These are phyloP conservation scores for Xanthoparmelia taractica DNA, from an alignment of 495 filamentous ascomycete species.

Conservation along the genomic window DNA sequence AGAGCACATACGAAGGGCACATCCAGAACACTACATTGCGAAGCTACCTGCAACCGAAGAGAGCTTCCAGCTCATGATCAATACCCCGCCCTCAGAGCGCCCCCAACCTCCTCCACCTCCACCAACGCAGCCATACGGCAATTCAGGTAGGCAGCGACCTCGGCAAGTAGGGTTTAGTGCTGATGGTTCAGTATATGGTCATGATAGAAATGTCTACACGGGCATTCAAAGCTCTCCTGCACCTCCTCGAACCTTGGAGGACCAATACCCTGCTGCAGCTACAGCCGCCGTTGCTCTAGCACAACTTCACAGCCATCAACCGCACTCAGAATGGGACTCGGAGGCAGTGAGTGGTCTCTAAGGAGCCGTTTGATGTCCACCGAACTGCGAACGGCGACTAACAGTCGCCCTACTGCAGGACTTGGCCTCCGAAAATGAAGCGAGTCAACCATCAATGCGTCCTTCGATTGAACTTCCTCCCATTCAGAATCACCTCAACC, in stretches of 20 bases:
- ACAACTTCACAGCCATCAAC: slow-evolving; percentile 75
- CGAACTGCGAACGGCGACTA: not conserved
- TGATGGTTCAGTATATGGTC: slow-evolving; percentile 36
- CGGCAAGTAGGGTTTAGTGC: slow-evolving; percentile 15
- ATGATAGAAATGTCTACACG: slow-evolving; percentile 47
- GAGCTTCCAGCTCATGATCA: slow-evolving; percentile 95
- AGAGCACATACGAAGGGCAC: slow-evolving; percentile 95
- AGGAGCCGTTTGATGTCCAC: not conserved
- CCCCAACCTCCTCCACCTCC: slow-evolving; percentile 36
- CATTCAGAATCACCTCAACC: slow-evolving; percentile 63
- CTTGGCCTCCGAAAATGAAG: slow-evolving; percentile 64
- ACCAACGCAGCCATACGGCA: slow-evolving; percentile 29
- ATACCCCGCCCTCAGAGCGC: slow-evolving; percentile 74
- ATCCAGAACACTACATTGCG: slow-evolving; percentile 95
- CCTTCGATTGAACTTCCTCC: slow-evolving; percentile 67
- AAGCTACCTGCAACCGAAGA: slow-evolving; percentile 98
- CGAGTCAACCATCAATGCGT: slow-evolving; percentile 47
- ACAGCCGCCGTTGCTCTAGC: slow-evolving; percentile 81
- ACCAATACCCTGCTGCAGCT: slow-evolving; percentile 60
- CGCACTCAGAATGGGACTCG: slow-evolving; percentile 75
- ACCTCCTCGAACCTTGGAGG: slow-evolving; percentile 66
- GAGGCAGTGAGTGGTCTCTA: slow-evolving; percentile 57
- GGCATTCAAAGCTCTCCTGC: slow-evolving; percentile 64
- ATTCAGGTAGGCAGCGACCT: slow-evolving; percentile 23
- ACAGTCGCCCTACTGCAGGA: slow-evolving; percentile 43